phyloP scores from a whole-genome alignment of 352 stramenopile genomes.

The Phytophthora sansomeana region DNA sequence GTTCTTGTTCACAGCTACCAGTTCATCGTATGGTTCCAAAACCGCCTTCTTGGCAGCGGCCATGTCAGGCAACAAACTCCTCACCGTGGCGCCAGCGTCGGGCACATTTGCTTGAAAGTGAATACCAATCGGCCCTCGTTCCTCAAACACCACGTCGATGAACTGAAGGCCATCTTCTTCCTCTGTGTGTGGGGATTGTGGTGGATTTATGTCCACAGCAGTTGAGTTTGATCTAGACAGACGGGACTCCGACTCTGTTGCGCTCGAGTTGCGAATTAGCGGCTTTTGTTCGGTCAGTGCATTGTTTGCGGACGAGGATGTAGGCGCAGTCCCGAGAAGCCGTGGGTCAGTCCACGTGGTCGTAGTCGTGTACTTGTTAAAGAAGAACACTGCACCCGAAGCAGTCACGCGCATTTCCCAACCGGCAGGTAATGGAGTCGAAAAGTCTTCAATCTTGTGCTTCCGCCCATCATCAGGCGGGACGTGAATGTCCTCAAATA shows the following conservation, averaged over 20 bases:
- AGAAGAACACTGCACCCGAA: conserved; percentile 77
- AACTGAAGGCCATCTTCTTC: conserved; percentile 31
- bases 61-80: conserved; percentile 65
- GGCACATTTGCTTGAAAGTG: conserved; percentile 84
- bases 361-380: conserved; percentile 75
- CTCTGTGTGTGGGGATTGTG: background rate
- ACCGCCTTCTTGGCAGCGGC: conserved; percentile 53
- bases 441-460: conserved; percentile 80
- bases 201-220: conserved; percentile 10
- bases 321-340: conserved; percentile 24
- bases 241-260: conserved; percentile 19
- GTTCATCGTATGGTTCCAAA: conserved; percentile 67
- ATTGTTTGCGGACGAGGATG: conserved; percentile 18
- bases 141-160: conserved; percentile 81
- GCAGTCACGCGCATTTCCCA: conserved; percentile 88
- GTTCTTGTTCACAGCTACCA: conserved; percentile 85
- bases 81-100: conserved; percentile 70
- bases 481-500: conserved; percentile 41
- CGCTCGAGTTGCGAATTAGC: conserved; percentile 17
- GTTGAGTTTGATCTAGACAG: conserved; percentile 32
- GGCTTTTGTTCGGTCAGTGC: conserved; percentile 21
- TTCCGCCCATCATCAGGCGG: conserved; percentile 67
- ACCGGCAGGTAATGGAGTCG: conserved; percentile 69
- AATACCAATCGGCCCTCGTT: conserved; percentile 78
- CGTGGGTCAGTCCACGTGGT: conserved; percentile 84